phyloP scores from a whole-genome alignment of 345 rosid species.

The Citrus trifoliata region DNA sequence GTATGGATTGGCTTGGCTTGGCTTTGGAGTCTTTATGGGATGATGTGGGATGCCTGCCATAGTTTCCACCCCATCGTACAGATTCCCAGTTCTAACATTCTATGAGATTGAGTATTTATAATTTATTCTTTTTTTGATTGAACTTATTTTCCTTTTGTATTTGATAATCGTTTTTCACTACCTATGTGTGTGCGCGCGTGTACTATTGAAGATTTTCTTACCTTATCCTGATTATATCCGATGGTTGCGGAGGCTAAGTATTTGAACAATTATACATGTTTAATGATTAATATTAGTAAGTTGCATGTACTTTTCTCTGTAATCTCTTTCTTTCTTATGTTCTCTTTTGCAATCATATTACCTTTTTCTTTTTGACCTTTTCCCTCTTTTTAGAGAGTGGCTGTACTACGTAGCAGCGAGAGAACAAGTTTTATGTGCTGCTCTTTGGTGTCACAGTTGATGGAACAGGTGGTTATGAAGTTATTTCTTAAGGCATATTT shows the following conservation, averaged over 20 bases:
- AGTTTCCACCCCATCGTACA: neutral
- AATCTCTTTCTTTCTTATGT: neutral
- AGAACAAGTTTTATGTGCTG: conserved; percentile 62
- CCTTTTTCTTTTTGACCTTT: conserved; percentile 6
- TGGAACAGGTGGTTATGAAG: conserved; percentile 55
- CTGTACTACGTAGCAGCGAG: conserved; percentile 62
- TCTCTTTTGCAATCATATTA: conserved; percentile 6
- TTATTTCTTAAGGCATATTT: conserved; percentile 16
- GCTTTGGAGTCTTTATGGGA: neutral
- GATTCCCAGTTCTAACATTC: neutral
- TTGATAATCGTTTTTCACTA: neutral
- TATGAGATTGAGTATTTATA: neutral
- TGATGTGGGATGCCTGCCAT: neutral
- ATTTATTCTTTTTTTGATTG: neutral
- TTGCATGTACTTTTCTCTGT: neutral
- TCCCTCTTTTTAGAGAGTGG: conserved; percentile 58
- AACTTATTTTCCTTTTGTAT: neutral
- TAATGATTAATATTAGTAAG: neutral
- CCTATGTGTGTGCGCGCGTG: too few relatives aligned
- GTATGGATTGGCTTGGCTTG: neutral
- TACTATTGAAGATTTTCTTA: neutral
- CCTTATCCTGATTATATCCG: neutral
- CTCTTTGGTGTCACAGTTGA: conserved; percentile 55
- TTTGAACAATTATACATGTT: neutral
- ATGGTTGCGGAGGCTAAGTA: neutral